Percentiles rank a stretch among this genome's conserved stretches.
These are phyloP conservation scores for Polygonum aviculare DNA, from an alignment of 148 eudicot species.

Conservation along the genomic window DNA sequence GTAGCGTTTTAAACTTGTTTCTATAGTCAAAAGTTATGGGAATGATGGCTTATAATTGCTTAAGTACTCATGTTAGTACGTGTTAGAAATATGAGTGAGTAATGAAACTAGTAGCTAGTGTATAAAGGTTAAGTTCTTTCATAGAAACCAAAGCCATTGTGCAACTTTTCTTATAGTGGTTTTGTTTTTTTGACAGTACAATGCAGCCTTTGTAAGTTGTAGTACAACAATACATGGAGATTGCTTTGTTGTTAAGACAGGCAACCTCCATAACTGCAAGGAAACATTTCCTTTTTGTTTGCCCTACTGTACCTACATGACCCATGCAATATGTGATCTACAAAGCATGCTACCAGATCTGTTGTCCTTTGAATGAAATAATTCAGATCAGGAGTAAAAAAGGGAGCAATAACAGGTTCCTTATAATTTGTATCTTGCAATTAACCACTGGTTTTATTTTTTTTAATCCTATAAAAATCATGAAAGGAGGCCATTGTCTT, in stretches of 20 bases:
- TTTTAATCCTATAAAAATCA: background rate
- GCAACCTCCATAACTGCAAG: background rate
- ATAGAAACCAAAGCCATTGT: background rate
- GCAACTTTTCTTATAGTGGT: background rate
- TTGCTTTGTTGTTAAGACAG: conserved; percentile 1
- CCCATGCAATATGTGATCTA: background rate
- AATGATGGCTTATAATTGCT: no score
- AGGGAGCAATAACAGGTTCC: background rate
- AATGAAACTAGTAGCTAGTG: background rate
- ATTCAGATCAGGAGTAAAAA: background rate
- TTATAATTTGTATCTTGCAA: background rate
- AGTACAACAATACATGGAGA: background rate
- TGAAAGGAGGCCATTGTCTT: background rate
- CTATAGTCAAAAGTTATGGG: no score
- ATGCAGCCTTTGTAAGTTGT: background rate
- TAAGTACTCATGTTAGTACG: no score
- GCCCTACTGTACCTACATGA: conserved; percentile 2
- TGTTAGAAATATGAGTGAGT: no score
- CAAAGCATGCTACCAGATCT: background rate
- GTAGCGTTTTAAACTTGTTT: no score
- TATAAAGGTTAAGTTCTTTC: background rate
- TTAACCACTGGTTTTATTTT: background rate
- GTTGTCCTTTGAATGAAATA: background rate
- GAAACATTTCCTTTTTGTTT: background rate
- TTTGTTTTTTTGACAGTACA: background rate